Percentiles rank a stretch among this genome's conserved stretches.
These are phyloP conservation scores for Trypethelium eluteriae DNA, from an alignment of 495 filamentous ascomycete genomes.

Conservation along the genomic window DNA sequence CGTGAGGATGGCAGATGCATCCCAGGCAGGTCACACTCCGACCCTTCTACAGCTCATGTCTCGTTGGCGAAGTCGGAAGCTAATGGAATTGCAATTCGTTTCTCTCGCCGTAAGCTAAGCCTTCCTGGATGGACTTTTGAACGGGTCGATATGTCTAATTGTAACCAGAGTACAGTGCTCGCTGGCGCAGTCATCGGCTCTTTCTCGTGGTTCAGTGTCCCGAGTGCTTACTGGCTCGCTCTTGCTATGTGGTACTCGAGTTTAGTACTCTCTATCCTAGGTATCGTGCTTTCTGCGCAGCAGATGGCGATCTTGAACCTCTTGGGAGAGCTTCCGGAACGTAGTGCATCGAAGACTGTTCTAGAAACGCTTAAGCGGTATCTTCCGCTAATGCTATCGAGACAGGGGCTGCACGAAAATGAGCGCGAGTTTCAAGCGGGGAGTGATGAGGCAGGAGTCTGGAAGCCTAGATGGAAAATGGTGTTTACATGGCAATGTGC, in stretches of 20 bases:
- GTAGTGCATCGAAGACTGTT: neutral
- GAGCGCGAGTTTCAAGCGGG: neutral
- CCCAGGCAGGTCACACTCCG: neutral
- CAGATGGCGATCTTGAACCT: slow-evolving; percentile 28
- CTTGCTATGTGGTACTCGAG: slow-evolving; percentile 30
- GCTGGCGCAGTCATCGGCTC: slow-evolving; percentile 31
- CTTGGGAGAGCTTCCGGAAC: slow-evolving; percentile 15
- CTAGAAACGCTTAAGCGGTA: neutral
- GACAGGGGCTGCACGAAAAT: too few species aligned
- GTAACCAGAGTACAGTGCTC: slow-evolving; percentile 20
- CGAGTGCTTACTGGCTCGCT: slow-evolving; percentile 30
- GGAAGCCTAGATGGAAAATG: slow-evolving; percentile 28
- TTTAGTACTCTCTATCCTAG: slow-evolving; percentile 30
- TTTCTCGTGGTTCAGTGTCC: slow-evolving; percentile 29
- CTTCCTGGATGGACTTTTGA: too few species aligned
- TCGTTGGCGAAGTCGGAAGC: slow-evolving; percentile 30
- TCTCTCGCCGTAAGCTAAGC: slow-evolving; percentile 27
- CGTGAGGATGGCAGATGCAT: neutral
- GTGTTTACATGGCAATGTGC: slow-evolving; percentile 34
- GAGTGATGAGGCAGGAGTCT: slow-evolving; percentile 4
- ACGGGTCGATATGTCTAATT: neutral
- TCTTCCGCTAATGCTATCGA: neutral
- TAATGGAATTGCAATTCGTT: slow-evolving; percentile 31
- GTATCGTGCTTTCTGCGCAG: slow-evolving; percentile 26
- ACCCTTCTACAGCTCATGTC: neutral